These are phyloP conservation scores for Torulaspora gathmanii DNA, from an alignment of 805 yeast genomes.

Conservation along the genomic window DNA sequence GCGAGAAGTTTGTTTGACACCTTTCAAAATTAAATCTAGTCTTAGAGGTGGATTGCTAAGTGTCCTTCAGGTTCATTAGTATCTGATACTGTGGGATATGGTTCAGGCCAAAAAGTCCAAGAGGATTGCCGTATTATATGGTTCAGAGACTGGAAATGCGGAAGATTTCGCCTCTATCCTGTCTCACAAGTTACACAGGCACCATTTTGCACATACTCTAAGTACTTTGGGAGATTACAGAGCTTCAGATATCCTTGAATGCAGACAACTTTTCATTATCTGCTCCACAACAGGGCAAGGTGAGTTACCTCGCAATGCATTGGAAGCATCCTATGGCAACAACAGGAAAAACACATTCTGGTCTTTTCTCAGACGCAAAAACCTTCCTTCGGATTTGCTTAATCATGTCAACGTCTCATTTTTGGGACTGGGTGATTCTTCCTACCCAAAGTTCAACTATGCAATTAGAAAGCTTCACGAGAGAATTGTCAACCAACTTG, in stretches of 20 bases:
- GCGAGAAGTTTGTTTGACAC: neutral
- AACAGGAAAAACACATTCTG: constrained; percentile 44
- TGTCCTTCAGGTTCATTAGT: neutral
- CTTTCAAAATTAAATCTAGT: neutral
- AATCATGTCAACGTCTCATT: constrained; percentile 60
- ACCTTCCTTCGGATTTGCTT: constrained; percentile 57
- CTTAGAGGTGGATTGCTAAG: neutral
- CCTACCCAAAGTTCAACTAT: constrained; percentile 82
- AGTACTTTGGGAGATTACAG: constrained; percentile 58
- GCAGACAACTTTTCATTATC: constrained; percentile 41
- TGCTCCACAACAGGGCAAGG: constrained; percentile 97
- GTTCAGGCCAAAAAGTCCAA: constrained; percentile 18
- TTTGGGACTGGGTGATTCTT: constrained; percentile 91
- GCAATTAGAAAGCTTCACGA: constrained; percentile 82
- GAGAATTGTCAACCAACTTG: constrained; percentile 66
- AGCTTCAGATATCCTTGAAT: constrained; percentile 48
- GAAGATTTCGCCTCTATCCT: constrained; percentile 75
- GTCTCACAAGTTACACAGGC: constrained; percentile 50
- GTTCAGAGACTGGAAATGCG: constrained; percentile 90
- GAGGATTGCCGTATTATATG: constrained; percentile 64
- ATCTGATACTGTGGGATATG: neutral
- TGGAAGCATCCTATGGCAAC: constrained; percentile 33
- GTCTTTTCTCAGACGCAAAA: constrained; percentile 64
- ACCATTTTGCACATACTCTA: constrained; percentile 46
- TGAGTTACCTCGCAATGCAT: constrained; percentile 75